phyloP scores from a whole-genome alignment of 441 rosid species.

The Aleurites moluccanus region DNA sequence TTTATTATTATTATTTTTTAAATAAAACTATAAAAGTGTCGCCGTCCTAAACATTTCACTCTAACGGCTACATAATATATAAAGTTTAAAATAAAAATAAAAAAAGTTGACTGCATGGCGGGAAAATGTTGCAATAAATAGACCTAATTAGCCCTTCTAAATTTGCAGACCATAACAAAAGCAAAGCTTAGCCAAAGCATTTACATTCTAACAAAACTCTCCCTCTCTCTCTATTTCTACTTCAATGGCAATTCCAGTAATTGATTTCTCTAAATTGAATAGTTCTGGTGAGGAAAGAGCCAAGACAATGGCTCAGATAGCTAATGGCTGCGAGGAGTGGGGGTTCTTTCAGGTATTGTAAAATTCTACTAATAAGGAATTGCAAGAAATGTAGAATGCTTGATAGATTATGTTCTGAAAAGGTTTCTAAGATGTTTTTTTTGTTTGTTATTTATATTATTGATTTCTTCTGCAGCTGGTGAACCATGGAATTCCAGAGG shows the following conservation, averaged over 20 bases:
- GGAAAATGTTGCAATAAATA: constrained; percentile 47
- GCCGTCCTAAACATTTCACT: constrained; percentile 34
- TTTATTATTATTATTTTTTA: no score
- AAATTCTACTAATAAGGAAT: not conserved
- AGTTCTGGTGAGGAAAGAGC: constrained; percentile 62
- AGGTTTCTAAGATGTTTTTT: not conserved
- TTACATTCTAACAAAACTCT: not conserved
- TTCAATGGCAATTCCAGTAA: constrained; percentile 76
- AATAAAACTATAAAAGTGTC: no score
- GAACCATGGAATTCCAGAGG: constrained; percentile 79
- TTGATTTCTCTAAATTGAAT: constrained; percentile 77
- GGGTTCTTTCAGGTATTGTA: constrained; percentile 74
- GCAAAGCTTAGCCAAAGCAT: no score
- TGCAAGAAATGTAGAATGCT: no score
- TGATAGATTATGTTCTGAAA: not conserved
- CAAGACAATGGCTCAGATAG: constrained; percentile 58
- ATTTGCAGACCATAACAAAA: constrained; percentile 24
- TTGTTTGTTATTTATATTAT: not conserved
- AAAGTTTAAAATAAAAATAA: not conserved
- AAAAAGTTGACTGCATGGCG: constrained; percentile 40
- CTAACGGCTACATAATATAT: constrained; percentile 24
- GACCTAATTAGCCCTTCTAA: constrained; percentile 9
- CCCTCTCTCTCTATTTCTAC: constrained; percentile 5
- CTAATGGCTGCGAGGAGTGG: constrained; percentile 78
- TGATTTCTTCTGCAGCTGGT: constrained; percentile 47